These are phyloP conservation scores for Gloeophyllum trabeum DNA, from an alignment of 768 basidiomycete genomes.

Conservation along the genomic window DNA sequence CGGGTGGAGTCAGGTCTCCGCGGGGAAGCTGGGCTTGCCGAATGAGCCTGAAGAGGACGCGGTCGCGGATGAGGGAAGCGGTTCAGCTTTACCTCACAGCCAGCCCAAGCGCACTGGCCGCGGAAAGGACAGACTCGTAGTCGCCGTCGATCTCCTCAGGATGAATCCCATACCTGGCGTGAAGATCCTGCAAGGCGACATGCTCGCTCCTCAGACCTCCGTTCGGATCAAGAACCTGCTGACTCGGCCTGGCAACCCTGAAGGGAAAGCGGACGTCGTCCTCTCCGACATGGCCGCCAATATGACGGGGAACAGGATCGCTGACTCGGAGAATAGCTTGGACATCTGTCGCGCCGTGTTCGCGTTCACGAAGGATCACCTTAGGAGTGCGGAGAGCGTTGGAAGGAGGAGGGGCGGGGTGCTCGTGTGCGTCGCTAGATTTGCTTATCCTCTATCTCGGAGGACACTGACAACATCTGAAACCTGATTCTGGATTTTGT, in stretches of 20 bases:
- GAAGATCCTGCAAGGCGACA: constrained; percentile 65
- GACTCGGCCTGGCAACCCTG: constrained; percentile 15
- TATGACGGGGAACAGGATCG: constrained; percentile 52
- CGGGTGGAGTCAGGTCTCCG: constrained; percentile 87
- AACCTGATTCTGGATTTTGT: constrained; percentile 1
- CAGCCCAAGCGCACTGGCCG: background rate
- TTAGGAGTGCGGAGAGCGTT: constrained; percentile 34
- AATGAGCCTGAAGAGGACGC: constrained; percentile 4
- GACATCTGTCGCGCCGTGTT: constrained; percentile 69
- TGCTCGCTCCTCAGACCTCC: constrained; percentile 47
- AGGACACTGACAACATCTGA: too few relatives aligned
- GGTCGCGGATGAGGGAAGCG: constrained; percentile 7
- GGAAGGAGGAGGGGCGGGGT: constrained; percentile 35
- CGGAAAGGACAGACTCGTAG: constrained; percentile 19
- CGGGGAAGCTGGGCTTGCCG: constrained; percentile 46
- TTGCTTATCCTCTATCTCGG: too few relatives aligned
- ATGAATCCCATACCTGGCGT: constrained; percentile 70
- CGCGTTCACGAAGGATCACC: constrained; percentile 44
- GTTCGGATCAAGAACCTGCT: constrained; percentile 29
- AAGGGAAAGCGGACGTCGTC: constrained; percentile 60
- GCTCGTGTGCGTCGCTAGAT: constrained; percentile 40
- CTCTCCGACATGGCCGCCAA: constrained; percentile 90
- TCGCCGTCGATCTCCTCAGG: constrained; percentile 74
- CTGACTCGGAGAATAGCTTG: constrained; percentile 60
- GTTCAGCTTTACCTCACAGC: too few relatives aligned